phyloP scores from a whole-genome alignment of 257 asterid species.

The Haberlea rhodopensis region DNA sequence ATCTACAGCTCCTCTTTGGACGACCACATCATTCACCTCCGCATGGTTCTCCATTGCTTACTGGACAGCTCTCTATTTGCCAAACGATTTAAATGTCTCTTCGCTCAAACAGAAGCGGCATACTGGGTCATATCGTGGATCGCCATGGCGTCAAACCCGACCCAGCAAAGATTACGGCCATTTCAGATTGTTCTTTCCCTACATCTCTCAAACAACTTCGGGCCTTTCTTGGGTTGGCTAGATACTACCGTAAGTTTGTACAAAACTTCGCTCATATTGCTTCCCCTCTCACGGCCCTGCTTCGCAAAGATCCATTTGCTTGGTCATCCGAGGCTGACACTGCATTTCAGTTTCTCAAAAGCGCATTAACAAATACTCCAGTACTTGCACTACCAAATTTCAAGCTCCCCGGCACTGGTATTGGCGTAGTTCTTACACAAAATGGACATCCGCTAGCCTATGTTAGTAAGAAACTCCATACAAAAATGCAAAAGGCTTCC shows the following conservation, averaged over 20 bases:
- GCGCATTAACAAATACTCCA: neutral
- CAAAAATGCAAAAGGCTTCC: neutral
- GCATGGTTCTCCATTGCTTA: neutral
- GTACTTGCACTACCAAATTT: neutral
- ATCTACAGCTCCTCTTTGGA: neutral
- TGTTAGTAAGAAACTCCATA: no score
- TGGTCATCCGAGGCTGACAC: neutral
- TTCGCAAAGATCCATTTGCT: neutral
- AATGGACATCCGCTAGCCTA: neutral
- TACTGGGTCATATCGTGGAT: no score
- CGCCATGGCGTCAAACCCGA: neutral
- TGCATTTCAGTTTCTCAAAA: neutral
- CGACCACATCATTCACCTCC: no score
- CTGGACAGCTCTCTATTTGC: neutral
- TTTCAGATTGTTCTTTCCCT: neutral
- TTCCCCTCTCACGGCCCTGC: neutral
- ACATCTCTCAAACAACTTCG: neutral
- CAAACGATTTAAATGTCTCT: neutral
- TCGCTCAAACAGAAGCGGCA: neutral
- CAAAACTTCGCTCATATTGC: neutral
- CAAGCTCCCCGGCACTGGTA: neutral
- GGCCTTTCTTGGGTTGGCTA: neutral
- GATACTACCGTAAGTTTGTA: constrained; percentile 1
- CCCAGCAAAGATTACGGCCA: neutral
- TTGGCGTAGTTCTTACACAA: neutral